Percentiles rank a stretch among this genome's conserved stretches.
These are phyloP conservation scores for Elsinoe australis DNA, from an alignment of 2,329 filamentous ascomycete species.

Conservation along the genomic window DNA sequence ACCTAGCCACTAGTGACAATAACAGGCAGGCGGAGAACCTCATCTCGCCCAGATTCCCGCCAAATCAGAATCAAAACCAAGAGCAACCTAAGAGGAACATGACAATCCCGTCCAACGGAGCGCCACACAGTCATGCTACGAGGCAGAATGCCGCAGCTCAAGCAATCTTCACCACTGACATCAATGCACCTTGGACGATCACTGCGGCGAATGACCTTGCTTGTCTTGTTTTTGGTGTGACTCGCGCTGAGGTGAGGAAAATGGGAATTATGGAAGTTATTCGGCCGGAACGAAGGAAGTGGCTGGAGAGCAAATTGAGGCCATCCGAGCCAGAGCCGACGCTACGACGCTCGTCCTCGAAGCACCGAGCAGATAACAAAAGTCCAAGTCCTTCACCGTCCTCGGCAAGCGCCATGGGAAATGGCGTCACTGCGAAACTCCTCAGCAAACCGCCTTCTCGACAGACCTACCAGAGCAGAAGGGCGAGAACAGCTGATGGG, in stretches of 20 bases:
- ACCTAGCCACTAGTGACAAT: slow-evolving; percentile 45
- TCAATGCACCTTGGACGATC: slow-evolving; percentile 87
- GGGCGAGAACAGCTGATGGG: slow-evolving; percentile 59
- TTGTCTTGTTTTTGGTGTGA: slow-evolving; percentile 97
- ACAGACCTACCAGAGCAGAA: slow-evolving; percentile 44
- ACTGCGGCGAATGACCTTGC: slow-evolving; percentile 92
- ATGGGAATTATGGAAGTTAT: slow-evolving; percentile 94
- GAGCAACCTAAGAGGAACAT: slow-evolving; percentile 26
- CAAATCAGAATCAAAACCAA: slow-evolving; percentile 22
- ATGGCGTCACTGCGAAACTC: slow-evolving; percentile 79
- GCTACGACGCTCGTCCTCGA: background rate
- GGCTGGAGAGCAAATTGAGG: slow-evolving; percentile 77
- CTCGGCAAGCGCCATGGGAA: slow-evolving; percentile 53
- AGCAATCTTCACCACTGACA: slow-evolving; percentile 95
- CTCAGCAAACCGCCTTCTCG: slow-evolving; percentile 71
- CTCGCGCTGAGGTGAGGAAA: slow-evolving; percentile 87
- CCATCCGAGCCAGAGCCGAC: slow-evolving; percentile 8
- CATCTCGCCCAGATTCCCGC: slow-evolving; percentile 25
- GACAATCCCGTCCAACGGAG: slow-evolving; percentile 32
- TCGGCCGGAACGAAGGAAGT: slow-evolving; percentile 76
- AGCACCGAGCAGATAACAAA: background rate
- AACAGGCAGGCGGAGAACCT: slow-evolving; percentile 25
- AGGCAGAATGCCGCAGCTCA: slow-evolving; percentile 87
- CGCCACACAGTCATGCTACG: slow-evolving; percentile 75
- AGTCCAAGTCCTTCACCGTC: slow-evolving; percentile 27